A percentile compares a stretch with the other conserved stretches of the same genome.
Conservation (phyloP, 306 rosid genomes). For the Medicago lupulina region DNA sequence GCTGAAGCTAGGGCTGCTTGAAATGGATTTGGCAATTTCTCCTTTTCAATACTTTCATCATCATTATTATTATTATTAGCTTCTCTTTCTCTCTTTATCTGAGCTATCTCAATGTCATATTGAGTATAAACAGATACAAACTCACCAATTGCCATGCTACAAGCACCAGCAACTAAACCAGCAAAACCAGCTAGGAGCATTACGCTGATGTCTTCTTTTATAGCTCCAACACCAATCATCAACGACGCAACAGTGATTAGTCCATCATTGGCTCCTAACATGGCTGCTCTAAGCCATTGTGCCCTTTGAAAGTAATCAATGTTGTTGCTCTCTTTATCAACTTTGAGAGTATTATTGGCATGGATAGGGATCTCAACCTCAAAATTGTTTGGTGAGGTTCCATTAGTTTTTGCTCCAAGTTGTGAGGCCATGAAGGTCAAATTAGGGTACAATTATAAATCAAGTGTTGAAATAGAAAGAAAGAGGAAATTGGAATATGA, state of each 20-base stretch:
- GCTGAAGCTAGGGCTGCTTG: constrained; percentile 78
- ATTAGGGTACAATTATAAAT: not conserved
- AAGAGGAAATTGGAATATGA: constrained; percentile 31
- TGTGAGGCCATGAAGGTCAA: constrained; percentile 51
- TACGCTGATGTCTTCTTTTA: constrained; percentile 55
- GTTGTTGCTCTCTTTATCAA: constrained; percentile 17
- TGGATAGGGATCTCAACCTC: constrained; percentile 54
- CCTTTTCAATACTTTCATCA: constrained; percentile 32
- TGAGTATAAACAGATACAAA: constrained; percentile 81
- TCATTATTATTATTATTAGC: not conserved
- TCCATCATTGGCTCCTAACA: constrained; percentile 78
- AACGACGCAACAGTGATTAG: constrained; percentile 66
- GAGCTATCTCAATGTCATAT: constrained; percentile 62
- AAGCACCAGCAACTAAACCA: constrained; percentile 70
- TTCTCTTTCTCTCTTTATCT: constrained; percentile 45
- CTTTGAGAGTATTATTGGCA: constrained; percentile 19
- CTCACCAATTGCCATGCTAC: constrained; percentile 84
- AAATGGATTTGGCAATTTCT: constrained; percentile 62
- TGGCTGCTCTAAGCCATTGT: constrained; percentile 74
- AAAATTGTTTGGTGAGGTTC: constrained; percentile 42
- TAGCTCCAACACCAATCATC: constrained; percentile 78
- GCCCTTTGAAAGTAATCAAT: constrained; percentile 61
- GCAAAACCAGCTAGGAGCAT: constrained; percentile 77
- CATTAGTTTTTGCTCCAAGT: constrained; percentile 35
- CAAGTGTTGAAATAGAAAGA: not conserved